Percentiles rank a stretch among this genome's conserved stretches.
Evolutionary conservation across 305 asterid species (phyloP).

Genomic region (Salvia sclarea): DNA sequence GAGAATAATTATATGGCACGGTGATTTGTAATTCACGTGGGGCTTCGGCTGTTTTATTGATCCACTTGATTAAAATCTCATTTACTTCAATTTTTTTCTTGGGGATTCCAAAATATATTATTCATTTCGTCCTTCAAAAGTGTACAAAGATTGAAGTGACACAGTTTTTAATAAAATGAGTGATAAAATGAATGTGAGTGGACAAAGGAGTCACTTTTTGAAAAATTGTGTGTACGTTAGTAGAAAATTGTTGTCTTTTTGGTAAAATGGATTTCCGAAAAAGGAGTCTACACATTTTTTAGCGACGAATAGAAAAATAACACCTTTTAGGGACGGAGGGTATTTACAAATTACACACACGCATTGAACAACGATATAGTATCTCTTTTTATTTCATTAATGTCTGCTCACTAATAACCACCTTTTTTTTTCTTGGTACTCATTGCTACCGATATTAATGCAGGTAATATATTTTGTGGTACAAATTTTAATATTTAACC

Average conservation of each 20-base stretch:
- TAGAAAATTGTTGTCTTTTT: no score
- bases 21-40: slow-evolving; percentile 49
- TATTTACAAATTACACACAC: neutral
- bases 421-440: neutral
- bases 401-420: neutral
- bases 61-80: slow-evolving; percentile 24
- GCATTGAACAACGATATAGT: neutral
- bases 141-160: no score
- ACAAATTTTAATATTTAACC: neutral
- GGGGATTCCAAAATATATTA: slow-evolving; percentile 23
- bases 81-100: neutral
- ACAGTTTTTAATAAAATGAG: no score
- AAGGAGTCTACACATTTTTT: no score
- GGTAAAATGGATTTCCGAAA: no score
- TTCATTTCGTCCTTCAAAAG: no score
- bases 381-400: neutral
- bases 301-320: no score
- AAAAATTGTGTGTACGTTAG: no score
- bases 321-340: no score
- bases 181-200: no score
- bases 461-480: neutral
- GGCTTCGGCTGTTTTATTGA: slow-evolving; percentile 45
- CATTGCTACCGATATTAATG: neutral
- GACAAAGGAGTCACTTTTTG: no score
- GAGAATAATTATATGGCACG: slow-evolving; percentile 29